Base-by-base conservation (phyloP, 78 protist species). In the Goniomonas avonlea region DNA sequence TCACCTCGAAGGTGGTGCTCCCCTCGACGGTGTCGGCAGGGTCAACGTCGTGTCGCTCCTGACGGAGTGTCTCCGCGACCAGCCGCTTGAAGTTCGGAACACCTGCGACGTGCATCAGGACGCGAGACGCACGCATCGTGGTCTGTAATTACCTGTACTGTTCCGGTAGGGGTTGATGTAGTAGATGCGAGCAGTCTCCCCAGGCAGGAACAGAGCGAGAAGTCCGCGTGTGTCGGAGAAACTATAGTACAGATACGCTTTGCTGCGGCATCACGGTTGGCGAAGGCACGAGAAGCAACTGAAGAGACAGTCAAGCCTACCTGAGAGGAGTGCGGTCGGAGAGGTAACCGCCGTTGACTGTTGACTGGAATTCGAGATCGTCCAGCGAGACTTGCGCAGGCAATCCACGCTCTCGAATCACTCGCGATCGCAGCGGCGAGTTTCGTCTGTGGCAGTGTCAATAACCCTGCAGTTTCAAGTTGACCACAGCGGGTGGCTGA, bases 191-290 rank as follows among this genome's bases (percentile, higher is more conserved):
- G 37, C n/a, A n/a, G n/a, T n/a, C n/a, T n/a, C n/a, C n/a, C n/a
- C n/a, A n/a, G n/a, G n/a, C n/a, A n/a, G n/a, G 27, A 31, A 21
- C 1, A 61, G 47, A 0, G 48, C 70, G 27, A 61, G 2, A 9
- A 61, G 8, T 23, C 37, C 70, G 37, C 70, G 40, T 43, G 15
- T 35, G 27, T 61, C 70, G 70, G 48, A 37, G 27, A 61, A 61
- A 23, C 37, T 27, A 43, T 61, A 32, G 70, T 61, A 61, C 32
- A 61, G 70, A 43, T 37, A 61, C 70, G 43, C 70, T 27, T 35
- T 31, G 70, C 70, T n/a, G n/a, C n/a, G n/a, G n/a, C n/a, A n/a
- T n/a, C n/a, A n/a, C n/a, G n/a, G n/a, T n/a, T n/a, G n/a, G 70
- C 70, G 37, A 18, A 9, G 34, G 70, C 45, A 35, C 23, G 37